These are phyloP conservation scores for Strigomonas oncopelti DNA, from an alignment of 208 protist genomes.

Conservation along the genomic window DNA sequence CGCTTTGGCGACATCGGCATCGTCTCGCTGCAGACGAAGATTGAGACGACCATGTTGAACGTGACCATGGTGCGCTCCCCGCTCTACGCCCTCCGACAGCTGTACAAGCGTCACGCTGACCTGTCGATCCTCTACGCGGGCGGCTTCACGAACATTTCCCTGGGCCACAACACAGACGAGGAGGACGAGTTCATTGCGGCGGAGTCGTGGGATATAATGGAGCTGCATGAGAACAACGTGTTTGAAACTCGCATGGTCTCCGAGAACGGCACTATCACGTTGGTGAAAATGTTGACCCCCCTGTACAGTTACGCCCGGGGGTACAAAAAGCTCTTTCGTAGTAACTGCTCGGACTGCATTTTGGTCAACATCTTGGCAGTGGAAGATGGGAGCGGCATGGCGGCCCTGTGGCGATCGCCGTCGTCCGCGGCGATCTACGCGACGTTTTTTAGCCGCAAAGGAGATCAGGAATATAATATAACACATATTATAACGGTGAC, in stretches of 20 bases:
- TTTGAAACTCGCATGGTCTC: neutral
- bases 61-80: slow-evolving; percentile 1
- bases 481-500: too few relatives aligned
- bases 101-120: slow-evolving; percentile 1
- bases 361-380: neutral
- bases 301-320: neutral
- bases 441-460: neutral
- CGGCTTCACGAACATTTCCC: slow-evolving; percentile 9
- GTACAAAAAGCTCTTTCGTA: neutral
- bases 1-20: slow-evolving; percentile 3
- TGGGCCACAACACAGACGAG: neutral
- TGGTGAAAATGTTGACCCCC: neutral
- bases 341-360: neutral
- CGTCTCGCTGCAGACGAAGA: neutral
- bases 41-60: neutral
- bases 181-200: neutral
- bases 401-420: neutral
- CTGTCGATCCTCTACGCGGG: slow-evolving; percentile 7
- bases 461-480: too few relatives aligned
- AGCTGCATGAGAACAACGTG: neutral
- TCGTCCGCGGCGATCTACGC: neutral
- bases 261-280: neutral
- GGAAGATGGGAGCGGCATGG: neutral
- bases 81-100: neutral
- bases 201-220: neutral